Conservation (phyloP, 441 rosid species). For the Capsella rubella region DNA sequence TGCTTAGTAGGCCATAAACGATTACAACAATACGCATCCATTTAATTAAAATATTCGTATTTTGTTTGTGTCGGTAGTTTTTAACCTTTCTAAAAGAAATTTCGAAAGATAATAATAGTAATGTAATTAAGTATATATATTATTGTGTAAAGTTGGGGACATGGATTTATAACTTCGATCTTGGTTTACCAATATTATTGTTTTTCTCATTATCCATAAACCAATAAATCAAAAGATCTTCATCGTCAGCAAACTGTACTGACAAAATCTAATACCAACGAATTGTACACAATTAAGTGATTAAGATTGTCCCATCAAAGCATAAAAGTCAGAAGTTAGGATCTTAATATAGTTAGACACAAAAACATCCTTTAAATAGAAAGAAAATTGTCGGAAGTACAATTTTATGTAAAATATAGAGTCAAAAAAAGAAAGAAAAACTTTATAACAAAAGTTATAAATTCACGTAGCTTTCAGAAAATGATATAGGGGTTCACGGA, state of each 20-base stretch:
- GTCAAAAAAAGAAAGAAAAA: neutral
- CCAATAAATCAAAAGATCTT: constrained; percentile 14
- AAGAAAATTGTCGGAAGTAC: constrained; percentile 42
- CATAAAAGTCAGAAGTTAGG: constrained; percentile 15
- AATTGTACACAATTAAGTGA: constrained; percentile 12
- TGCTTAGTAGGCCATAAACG: constrained; percentile 8
- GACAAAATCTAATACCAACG: constrained; percentile 1
- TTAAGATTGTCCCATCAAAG: constrained; percentile 35
- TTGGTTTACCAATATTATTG: neutral
- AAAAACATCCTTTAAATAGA: constrained; percentile 28
- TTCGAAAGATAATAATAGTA: too few relatives aligned
- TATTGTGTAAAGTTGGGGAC: neutral
- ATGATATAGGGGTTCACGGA: constrained; percentile 41
- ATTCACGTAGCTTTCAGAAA: constrained; percentile 21
- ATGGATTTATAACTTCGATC: neutral
- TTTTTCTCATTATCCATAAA: neutral
- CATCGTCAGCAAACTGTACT: constrained; percentile 15
- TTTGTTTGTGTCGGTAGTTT: neutral
- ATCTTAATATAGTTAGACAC: constrained; percentile 15
- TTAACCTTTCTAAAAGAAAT: neutral
- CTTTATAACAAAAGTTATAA: neutral
- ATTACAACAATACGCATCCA: neutral
- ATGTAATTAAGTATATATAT: too few relatives aligned
- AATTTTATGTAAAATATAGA: neutral
- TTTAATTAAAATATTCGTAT: neutral